phyloP scores from a whole-genome alignment of 441 rosid genomes.

The Biscutella laevigata region DNA sequence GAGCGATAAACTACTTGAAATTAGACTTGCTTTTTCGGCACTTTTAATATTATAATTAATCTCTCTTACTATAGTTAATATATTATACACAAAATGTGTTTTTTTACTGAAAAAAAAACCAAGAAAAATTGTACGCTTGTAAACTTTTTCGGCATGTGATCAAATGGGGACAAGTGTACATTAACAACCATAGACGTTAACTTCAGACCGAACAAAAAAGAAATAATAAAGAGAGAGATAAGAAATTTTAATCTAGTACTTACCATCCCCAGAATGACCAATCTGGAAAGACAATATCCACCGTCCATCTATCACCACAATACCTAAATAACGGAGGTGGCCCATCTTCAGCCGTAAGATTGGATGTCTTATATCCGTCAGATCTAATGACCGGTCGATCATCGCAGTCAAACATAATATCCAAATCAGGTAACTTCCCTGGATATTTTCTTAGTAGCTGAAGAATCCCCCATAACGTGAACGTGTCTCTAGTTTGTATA shows the following conservation, averaged over 20 bases:
- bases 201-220: background rate
- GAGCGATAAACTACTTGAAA: background rate
- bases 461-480: constrained; percentile 66
- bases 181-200: constrained; percentile 19
- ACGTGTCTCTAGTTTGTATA: constrained; percentile 52
- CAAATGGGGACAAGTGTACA: constrained; percentile 21
- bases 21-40: background rate
- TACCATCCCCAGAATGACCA: constrained; percentile 93
- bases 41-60: background rate
- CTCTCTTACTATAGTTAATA: background rate
- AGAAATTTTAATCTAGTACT: background rate
- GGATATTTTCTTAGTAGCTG: constrained; percentile 68
- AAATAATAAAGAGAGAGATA: background rate
- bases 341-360: constrained; percentile 11
- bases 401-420: constrained; percentile 65
- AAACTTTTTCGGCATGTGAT: constrained; percentile 21
- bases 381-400: constrained; percentile 47
- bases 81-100: background rate
- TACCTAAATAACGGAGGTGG: constrained; percentile 62
- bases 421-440: constrained; percentile 63
- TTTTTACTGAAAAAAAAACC: no score
- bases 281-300: constrained; percentile 68
- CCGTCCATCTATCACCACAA: constrained; percentile 45
- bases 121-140: no score
- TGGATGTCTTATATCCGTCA: constrained; percentile 9